Base-by-base conservation (phyloP, 1,139 yeast genomes). In the Suhomyces guaymorum region DNA sequence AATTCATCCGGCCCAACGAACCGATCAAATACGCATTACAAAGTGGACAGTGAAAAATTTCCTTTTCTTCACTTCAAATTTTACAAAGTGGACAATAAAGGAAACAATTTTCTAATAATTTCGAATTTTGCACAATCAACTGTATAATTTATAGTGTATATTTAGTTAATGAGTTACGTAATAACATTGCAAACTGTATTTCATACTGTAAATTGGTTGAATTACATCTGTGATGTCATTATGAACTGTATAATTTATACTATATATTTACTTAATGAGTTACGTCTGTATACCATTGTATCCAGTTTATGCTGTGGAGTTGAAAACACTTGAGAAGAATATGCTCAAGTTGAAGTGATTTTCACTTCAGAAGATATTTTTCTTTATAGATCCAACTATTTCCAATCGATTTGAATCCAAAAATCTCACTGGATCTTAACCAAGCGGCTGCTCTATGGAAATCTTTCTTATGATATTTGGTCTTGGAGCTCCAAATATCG, bases 341-440 rank as follows among this genome's bases (percentile, higher is more conserved):
- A n/a, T n/a, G n/a, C n/a, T n/a, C n/a, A n/a, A n/a, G n/a, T n/a
- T n/a, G n/a, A n/a, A 14, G 8, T 16, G 10, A 17, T 11, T 31
- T 18, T 19, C 21, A 28, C 15, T 22, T 25, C 10, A 24, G 31
- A 17, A 31, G 33, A 52, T 84, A 84, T 63, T 83, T 83, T 29
- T 78, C 80, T 55, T 82, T 83, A 63, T 82, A 80, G 27, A 84
- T 82, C 94, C 94, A 85, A 40, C 82, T 77, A 42, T 83, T 81
- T 1, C 90, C 90, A 23, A 82, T 75, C 42, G 81, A 63, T 46
- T 71, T 75, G 15, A 75, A 75, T 1, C 92, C 94, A 46, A 74
- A 71, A 11, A 72, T 63, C 35, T 80, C 90, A 15, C 88, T 83
- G 26, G 78, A 59, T 33, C 94, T 65, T 42, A 80, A 74, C 79